These are phyloP conservation scores for Phytophthora hybrid DNA, from an alignment of 352 stramenopile genomes.

Conservation along the genomic window DNA sequence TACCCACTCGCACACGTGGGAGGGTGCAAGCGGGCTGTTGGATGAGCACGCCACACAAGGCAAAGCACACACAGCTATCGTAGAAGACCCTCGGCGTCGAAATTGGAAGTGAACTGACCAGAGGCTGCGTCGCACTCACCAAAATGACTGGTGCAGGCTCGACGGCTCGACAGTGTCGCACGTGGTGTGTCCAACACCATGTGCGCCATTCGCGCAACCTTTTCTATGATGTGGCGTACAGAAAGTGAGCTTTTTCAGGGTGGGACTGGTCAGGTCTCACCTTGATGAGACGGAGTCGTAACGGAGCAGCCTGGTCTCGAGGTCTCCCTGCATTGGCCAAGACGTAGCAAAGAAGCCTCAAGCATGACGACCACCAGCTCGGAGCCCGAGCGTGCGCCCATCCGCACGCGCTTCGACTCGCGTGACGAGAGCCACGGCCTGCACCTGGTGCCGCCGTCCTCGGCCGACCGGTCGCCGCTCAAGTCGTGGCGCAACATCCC, in stretches of 20 bases:
- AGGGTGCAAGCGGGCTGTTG: constrained; percentile 70
- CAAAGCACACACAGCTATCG: neutral
- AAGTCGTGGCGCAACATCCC: constrained; percentile 81
- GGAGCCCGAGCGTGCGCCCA: constrained; percentile 5
- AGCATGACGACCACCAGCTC: constrained; percentile 5
- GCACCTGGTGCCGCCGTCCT: constrained; percentile 79
- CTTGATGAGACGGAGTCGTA: neutral
- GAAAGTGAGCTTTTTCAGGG: neutral
- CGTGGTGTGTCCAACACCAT: neutral
- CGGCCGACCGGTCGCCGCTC: constrained; percentile 74
- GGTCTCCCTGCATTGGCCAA: neutral
- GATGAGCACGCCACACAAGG: constrained; percentile 49
- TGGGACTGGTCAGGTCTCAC: neutral
- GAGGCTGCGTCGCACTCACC: neutral
- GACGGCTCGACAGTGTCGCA: neutral
- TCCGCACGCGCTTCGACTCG: constrained; percentile 77
- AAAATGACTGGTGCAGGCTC: constrained; percentile 45
- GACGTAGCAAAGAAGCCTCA: neutral
- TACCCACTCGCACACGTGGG: constrained; percentile 68
- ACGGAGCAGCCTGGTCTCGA: neutral
- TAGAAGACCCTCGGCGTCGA: constrained; percentile 14
- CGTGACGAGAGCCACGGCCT: constrained; percentile 55
- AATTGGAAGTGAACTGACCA: constrained; percentile 24
- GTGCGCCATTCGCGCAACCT: neutral
- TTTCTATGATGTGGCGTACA: neutral